Conservation (phyloP, 169 alveolate species). For the Perkinsus marinus region DNA sequence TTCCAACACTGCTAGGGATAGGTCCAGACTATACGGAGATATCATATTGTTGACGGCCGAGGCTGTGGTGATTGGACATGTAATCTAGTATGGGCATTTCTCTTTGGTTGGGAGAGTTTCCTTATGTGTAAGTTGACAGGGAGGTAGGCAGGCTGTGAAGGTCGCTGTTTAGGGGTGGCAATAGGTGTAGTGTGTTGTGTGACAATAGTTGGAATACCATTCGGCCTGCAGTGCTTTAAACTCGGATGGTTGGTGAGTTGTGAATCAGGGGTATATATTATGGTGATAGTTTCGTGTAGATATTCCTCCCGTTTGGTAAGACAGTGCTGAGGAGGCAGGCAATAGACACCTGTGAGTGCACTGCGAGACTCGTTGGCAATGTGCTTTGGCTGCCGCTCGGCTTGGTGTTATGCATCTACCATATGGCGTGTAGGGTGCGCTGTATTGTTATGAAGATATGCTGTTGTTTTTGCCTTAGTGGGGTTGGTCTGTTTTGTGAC, state of each 20-base stretch:
- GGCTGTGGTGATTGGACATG: neutral
- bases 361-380: neutral
- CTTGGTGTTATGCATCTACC: neutral
- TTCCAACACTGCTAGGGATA: no score
- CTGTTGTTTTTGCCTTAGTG: neutral
- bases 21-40: neutral
- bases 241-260: neutral
- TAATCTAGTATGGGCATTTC: neutral
- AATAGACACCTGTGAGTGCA: neutral
- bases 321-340: neutral
- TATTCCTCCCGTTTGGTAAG: neutral
- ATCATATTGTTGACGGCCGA: neutral
- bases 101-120: neutral
- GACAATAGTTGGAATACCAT: neutral
- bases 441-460: neutral
- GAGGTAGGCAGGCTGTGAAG: no score
- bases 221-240: neutral
- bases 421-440: neutral
- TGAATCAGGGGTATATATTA: no score
- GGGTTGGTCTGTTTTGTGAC: neutral
- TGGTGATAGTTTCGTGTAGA: neutral
- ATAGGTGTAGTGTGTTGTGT: neutral
- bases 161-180: neutral
- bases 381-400: neutral
- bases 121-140: neutral